Base-by-base conservation (phyloP, 371 early-diverging fungal genomes). In the Entomophthora muscae region DNA sequence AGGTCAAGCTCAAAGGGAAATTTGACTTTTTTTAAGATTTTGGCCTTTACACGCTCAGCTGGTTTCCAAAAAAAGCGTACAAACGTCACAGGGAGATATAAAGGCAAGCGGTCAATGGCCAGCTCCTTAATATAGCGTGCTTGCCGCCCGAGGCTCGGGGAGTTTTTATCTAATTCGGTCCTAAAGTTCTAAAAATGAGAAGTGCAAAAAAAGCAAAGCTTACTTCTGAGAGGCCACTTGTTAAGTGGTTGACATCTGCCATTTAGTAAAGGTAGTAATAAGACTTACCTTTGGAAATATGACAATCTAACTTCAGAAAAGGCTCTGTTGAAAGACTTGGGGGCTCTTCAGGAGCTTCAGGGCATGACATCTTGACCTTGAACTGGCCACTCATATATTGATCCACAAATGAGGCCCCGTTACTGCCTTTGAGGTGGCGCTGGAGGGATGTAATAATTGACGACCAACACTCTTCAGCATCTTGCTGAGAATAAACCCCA, bases 401-500 rank as follows among this genome's bases (percentile, higher is more conserved):
- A 0, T 89, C 82, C 22, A 98, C 77, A 62, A 91, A 88, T 24
- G 70, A 68, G 52, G 66, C n/a, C 30, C 28, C 64, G 1, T 42
- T 32, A 24, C 33, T 24, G 29, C 31, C 27, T 17, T 61, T 54
- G 2, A 82, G 83, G 62, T 79, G 84, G 22, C 80, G 74, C 42
- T 76, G 78, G 63, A 89, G 70, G 0, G 80, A 81, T 0, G 82
- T 78, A 1, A 90, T 68, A 52, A 90, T 65, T 32, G 80, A 75
- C 65, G 81, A 85, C 95, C 95, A 96, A 72, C 93, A 94, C 71
- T 98, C 98, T 71, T 97, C 95, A 1, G 98, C 98, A 73, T 98
- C 98, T 75, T 98, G 98, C 70, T 98, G 98, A 76, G 78, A 75
- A 70, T 79, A 86, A 22, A 83, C 63, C 68, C 90, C 78, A 57